phyloP scores from a whole-genome alignment of 2,329 filamentous ascomycete genomes.

The Cladophialophora chaetospira region DNA sequence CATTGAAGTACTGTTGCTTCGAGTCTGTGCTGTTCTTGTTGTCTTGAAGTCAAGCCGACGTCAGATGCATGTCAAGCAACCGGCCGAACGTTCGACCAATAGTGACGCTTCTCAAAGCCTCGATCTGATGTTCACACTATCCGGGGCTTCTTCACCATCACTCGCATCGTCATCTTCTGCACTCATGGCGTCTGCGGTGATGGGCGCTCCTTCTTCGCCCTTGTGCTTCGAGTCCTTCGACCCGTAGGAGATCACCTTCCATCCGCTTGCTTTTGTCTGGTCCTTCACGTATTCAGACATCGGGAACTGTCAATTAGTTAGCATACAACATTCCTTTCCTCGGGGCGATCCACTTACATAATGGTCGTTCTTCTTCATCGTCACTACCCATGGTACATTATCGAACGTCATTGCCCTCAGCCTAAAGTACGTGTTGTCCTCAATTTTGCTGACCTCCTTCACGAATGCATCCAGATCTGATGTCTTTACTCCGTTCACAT shows the following conservation, averaged over 20 bases:
- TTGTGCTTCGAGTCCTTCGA: slow-evolving; percentile 45
- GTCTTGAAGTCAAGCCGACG: not conserved
- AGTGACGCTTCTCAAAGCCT: not conserved
- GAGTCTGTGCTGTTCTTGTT: not conserved
- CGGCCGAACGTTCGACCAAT: too few relatives aligned
- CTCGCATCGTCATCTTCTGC: slow-evolving; percentile 41
- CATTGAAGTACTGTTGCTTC: too few relatives aligned
- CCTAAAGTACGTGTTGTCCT: slow-evolving; percentile 97
- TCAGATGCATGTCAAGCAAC: too few relatives aligned
- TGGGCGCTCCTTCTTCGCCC: slow-evolving; percentile 43
- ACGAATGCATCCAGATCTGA: slow-evolving; percentile 81
- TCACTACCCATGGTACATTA: slow-evolving; percentile 98
- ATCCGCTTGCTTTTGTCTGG: slow-evolving; percentile 52
- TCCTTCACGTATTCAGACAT: slow-evolving; percentile 68
- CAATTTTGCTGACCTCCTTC: slow-evolving; percentile 78
- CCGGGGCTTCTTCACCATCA: slow-evolving; percentile 33
- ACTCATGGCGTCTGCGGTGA: slow-evolving; percentile 52
- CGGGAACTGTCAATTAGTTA: slow-evolving; percentile 54
- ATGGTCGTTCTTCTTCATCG: slow-evolving; percentile 99
- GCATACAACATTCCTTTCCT: slow-evolving; percentile 17
- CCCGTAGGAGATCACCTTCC: slow-evolving; percentile 59
- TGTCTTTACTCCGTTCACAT: slow-evolving; percentile 87
- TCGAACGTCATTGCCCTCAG: slow-evolving; percentile 98
- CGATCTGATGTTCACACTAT: slow-evolving; percentile 6
- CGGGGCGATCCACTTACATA: slow-evolving; percentile 57